A percentile compares a stretch with the other conserved stretches of the same genome.
phyloP scores from a whole-genome alignment of 2,329 filamentous ascomycete species.

The Cordyceps pruinosa region DNA sequence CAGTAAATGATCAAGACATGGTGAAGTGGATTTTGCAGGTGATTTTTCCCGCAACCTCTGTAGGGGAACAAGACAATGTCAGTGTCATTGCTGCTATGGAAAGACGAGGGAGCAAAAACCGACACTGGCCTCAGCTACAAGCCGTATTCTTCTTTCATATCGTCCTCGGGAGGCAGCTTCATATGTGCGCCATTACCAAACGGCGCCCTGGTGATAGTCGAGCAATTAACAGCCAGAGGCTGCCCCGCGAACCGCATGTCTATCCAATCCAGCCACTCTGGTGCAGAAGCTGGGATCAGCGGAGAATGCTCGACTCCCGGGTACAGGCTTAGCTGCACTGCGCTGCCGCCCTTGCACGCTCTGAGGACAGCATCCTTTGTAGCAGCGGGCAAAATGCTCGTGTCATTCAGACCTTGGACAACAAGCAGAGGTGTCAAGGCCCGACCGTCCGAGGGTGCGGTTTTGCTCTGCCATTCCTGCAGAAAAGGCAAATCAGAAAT shows the following conservation, averaged over 20 bases:
- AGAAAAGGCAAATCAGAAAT: not conserved
- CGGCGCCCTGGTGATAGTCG: not conserved
- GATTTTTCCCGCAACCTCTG: too few species aligned
- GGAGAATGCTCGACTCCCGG: conserved; percentile 1
- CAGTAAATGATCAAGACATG: too few species aligned
- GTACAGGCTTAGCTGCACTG: conserved; percentile 9
- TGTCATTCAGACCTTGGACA: conserved; percentile 10
- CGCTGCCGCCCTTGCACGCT: conserved; percentile 2
- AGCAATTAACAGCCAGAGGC: not conserved
- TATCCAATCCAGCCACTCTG: conserved; percentile 2
- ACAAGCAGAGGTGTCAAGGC: not conserved
- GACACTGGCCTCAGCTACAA: not conserved
- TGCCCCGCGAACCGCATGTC: not conserved
- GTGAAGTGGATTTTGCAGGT: too few species aligned
- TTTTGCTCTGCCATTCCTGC: conserved; percentile 11
- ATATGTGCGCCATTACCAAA: not conserved
- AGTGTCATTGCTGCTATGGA: too few species aligned
- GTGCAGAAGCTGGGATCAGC: not conserved
- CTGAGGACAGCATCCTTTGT: conserved; percentile 1
- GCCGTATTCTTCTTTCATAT: not conserved
- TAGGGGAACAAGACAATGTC: too few species aligned
- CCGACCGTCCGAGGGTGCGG: not conserved
- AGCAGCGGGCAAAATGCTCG: not conserved
- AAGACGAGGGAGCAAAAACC: too few species aligned
- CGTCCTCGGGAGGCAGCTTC: not conserved